Evolutionary conservation across 768 basidiomycete genomes (phyloP), one percentile per base, ranked within the genome.

Genomic region (Lenzites betulinus): DNA sequence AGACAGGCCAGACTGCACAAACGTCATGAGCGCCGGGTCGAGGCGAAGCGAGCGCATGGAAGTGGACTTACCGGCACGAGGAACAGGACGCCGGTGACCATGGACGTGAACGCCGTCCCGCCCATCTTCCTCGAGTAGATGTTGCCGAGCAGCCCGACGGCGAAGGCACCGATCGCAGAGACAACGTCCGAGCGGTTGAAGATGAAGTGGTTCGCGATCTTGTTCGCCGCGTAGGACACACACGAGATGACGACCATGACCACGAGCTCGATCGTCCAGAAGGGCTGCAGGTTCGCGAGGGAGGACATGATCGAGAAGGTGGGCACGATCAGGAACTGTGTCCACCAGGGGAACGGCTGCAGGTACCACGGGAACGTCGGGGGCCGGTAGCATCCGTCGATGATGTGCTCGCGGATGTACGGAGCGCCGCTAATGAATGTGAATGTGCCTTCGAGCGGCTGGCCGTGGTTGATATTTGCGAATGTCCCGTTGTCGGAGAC

Each of bases 161-260:
- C 89, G 64, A 92, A 92, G 18, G 92, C 90, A 0, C 92, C 92
- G 67, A 93, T 90, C 11, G 90, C 89, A 54, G 89, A 90, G 18
- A 92, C 91, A 46, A 93, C 77, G 66, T 94, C 92, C 5, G 89
- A 89, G 16, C 89, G 87, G 71, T 89, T 86, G 76, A 91, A 89
- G 67, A 93, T 93, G 68, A 87, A 92, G 66, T 89, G 88, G 69
- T 91, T 91, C 49, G 90, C 92, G 47, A 87, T 78, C 71, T 89
- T 90, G 73, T 93, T 93, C 33, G 90, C 85, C 11, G 86, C 83
- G 67, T 90, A 93, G 16, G 88, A 85, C 53, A 81, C 81, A 70
- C 91, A 93, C 16, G 90, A 91, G 65, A 95, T 93, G 67, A 87
- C 60, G 58, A 93, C 88, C 93, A 93, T 93, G 18, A 94, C 87